A percentile compares a stretch with the other conserved stretches of the same genome.
phyloP scores from a whole-genome alignment of 2,329 filamentous ascomycete genomes.

The Penicillium fuscoglaucum region DNA sequence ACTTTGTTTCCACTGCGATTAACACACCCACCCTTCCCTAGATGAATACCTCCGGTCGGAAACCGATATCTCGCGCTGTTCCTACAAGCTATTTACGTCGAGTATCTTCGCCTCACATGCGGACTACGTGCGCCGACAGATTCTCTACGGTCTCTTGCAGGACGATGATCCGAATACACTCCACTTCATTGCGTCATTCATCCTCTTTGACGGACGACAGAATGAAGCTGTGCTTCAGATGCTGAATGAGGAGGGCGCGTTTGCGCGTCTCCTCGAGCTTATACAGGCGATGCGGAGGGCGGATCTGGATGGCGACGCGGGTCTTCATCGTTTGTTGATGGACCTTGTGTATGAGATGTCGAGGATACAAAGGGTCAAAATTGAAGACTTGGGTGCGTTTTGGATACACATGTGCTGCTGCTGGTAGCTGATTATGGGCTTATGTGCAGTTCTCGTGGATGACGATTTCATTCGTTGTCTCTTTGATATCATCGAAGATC shows the following conservation, averaged over 20 bases:
- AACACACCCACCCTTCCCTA: conserved; percentile 28
- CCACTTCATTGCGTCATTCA: conserved; percentile 77
- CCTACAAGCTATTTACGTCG: conserved; percentile 74
- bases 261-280: conserved; percentile 78
- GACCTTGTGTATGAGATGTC: conserved; percentile 97
- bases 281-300: conserved; percentile 65
- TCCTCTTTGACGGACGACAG: conserved; percentile 80
- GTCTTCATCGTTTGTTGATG: conserved; percentile 76
- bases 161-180: conserved; percentile 82
- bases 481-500: conserved; percentile 81
- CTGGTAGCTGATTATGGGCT: conserved; percentile 8
- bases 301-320: conserved; percentile 48
- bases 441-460: conserved; percentile 54
- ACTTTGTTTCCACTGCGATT: conserved; percentile 8
- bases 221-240: conserved; percentile 77
- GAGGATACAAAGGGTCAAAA: conserved; percentile 76
- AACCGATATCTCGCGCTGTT: conserved; percentile 77
- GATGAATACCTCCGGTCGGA: conserved; percentile 73
- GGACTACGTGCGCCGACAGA: conserved; percentile 87
- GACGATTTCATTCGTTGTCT: conserved; percentile 83
- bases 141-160: conserved; percentile 83
- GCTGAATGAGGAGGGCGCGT: conserved; percentile 85
- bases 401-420: neutral
- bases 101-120: conserved; percentile 70
- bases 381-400: conserved; percentile 73